Conservation (phyloP, 495 filamentous ascomycete genomes). For the Chaetomidium leptoderma region DNA sequence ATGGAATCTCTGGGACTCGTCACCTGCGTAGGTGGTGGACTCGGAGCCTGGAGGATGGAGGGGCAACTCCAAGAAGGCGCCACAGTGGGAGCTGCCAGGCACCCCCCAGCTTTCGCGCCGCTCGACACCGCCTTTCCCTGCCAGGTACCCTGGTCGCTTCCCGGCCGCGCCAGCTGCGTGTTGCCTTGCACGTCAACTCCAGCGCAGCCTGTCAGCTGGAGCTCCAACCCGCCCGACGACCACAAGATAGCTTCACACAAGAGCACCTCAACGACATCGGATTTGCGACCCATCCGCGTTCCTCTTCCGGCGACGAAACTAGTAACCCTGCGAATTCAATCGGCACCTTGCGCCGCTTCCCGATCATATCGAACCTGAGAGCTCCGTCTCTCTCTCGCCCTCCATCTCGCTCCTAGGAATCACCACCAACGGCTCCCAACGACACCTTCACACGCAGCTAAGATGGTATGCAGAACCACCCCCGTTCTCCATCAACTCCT, state of each 20-base stretch:
- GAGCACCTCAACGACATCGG: slow-evolving; percentile 15
- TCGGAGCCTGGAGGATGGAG: slow-evolving; percentile 16
- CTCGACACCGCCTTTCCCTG: slow-evolving; percentile 23
- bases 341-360: neutral
- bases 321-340: neutral
- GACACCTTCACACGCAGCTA: slow-evolving; percentile 12
- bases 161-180: slow-evolving; percentile 40
- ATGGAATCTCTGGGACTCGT: slow-evolving; percentile 8
- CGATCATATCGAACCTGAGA: neutral
- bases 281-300: slow-evolving; percentile 1
- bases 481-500: neutral
- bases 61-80: slow-evolving; percentile 15
- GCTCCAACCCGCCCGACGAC: slow-evolving; percentile 21
- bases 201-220: slow-evolving; percentile 22
- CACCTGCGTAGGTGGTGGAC: neutral
- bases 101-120: slow-evolving; percentile 18
- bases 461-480: slow-evolving; percentile 29
- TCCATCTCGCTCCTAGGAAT: neutral
- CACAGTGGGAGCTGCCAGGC: slow-evolving; percentile 13
- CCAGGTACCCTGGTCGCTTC: slow-evolving; percentile 17
- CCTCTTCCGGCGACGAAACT: neutral
- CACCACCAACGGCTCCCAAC: slow-evolving; percentile 8
- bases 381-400: neutral
- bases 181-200: slow-evolving; percentile 35
- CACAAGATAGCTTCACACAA: neutral